These are phyloP conservation scores for Speleostelium caveatum DNA, from an alignment of 78 protist species.

Conservation along the genomic window DNA sequence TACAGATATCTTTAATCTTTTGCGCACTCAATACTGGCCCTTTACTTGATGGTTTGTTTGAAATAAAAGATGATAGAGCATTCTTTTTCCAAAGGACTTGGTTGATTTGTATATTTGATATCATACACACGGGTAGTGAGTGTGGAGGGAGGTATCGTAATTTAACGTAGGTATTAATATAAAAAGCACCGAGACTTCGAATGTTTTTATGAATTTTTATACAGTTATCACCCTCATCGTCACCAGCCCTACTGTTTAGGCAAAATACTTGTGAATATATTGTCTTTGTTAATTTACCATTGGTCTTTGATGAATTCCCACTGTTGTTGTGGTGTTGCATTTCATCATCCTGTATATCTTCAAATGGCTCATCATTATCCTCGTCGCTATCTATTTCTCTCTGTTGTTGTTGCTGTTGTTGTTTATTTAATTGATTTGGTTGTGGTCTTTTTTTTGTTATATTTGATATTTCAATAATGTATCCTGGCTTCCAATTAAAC, in stretches of 20 bases:
- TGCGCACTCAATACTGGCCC: not conserved
- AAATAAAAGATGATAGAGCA: not conserved
- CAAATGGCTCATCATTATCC: not conserved
- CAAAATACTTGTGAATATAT: slow-evolving; percentile 13
- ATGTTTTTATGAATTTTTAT: slow-evolving; percentile 20
- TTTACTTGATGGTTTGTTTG: not conserved
- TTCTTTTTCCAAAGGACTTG: slow-evolving; percentile 36
- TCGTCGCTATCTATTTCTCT: too few relatives aligned
- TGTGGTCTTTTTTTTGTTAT: not conserved
- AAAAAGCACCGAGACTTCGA: slow-evolving; percentile 8
- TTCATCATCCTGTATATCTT: not conserved
- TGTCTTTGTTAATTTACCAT: not conserved
- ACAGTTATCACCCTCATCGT: not conserved
- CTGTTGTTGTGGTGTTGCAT: not conserved
- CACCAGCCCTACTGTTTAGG: not conserved
- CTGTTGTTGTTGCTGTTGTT: too few relatives aligned
- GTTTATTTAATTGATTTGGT: not conserved
- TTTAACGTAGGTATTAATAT: slow-evolving; percentile 28
- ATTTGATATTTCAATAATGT: slow-evolving; percentile 50
- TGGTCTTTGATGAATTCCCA: not conserved
- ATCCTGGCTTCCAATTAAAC: slow-evolving; percentile 54
- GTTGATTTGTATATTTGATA: not conserved
- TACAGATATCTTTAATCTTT: not conserved
- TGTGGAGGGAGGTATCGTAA: slow-evolving; percentile 3
- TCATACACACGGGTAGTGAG: slow-evolving; percentile 42